phyloP scores from a whole-genome alignment of 2,329 filamentous ascomycete genomes.

The Phyllosticta paracitricarpa region DNA sequence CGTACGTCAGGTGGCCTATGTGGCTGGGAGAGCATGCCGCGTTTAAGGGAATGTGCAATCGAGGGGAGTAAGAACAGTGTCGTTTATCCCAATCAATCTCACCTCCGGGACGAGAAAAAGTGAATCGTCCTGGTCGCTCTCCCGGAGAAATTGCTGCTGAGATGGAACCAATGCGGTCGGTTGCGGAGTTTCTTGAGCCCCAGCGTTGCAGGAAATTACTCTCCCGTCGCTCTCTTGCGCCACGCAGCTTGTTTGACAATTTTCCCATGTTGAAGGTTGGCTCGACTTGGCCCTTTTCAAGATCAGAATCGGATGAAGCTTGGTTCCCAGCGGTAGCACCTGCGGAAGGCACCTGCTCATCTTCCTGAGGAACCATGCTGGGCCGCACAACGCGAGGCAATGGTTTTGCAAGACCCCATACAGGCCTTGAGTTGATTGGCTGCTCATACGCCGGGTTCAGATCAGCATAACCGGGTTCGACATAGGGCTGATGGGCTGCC shows the following conservation, averaged over 20 bases:
- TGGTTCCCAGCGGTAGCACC: constrained; percentile 17
- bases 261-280: constrained; percentile 28
- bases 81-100: background rate
- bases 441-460: constrained; percentile 48
- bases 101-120: background rate
- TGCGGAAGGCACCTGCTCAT: constrained; percentile 17
- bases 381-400: constrained; percentile 44
- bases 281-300: constrained; percentile 33
- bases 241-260: constrained; percentile 36
- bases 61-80: background rate
- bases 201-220: constrained; percentile 6
- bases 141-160: background rate
- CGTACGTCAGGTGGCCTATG: background rate
- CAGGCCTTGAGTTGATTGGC: constrained; percentile 37
- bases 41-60: background rate
- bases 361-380: constrained; percentile 41
- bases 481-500: constrained; percentile 13
- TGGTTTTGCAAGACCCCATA: constrained; percentile 46
- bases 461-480: constrained; percentile 45
- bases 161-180: background rate
- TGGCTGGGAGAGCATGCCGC: background rate
- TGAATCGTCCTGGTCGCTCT: background rate
- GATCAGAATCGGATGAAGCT: constrained; percentile 30
- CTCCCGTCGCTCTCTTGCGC: constrained; percentile 30
- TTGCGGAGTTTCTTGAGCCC: background rate